Evolutionary conservation across 208 protist genomes (phyloP).

Genomic region (Leishmania tarentolae): DNA sequence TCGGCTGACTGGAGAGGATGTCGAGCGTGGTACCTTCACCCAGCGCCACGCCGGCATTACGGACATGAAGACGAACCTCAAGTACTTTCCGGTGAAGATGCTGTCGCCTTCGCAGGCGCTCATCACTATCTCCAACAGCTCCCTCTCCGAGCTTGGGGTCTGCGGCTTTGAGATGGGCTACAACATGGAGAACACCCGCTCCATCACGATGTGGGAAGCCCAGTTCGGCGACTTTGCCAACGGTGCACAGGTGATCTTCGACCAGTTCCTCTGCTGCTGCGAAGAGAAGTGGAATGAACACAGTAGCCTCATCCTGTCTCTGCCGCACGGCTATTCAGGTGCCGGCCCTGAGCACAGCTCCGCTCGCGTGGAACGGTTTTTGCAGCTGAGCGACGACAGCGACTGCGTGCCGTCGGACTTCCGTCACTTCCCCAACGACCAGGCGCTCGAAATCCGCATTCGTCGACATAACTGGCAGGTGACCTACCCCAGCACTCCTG

Average conservation of each 20-base stretch:
- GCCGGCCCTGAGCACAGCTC: constrained; percentile 98
- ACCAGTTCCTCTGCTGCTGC: constrained; percentile 93
- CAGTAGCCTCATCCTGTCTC: constrained; percentile 94
- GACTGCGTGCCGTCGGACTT: constrained; percentile 78
- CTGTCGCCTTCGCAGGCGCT: constrained; percentile 77
- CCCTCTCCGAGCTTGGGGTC: constrained; percentile 96
- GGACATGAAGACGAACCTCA: constrained; percentile 93
- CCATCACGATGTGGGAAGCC: constrained; percentile 98
- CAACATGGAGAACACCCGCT: constrained; percentile 94
- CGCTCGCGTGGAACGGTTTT: constrained; percentile 96
- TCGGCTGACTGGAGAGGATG: constrained; percentile 95
- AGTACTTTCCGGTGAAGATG: constrained; percentile 83
- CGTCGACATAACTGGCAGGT: constrained; percentile 92
- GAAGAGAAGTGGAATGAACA: constrained; percentile 98
- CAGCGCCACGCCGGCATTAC: constrained; percentile 96
- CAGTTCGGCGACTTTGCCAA: constrained; percentile 99
- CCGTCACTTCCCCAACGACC: constrained; percentile 56
- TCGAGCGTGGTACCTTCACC: constrained; percentile 99
- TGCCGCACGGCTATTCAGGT: constrained; percentile 99
- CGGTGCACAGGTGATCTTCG: constrained; percentile 98
- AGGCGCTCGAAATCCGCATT: constrained; percentile 79
- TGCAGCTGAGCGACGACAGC: constrained; percentile 96
- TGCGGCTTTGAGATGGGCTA: constrained; percentile 98
- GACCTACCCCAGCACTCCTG: constrained; percentile 96
- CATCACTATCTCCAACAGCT: constrained; percentile 95